A percentile compares a stretch with the other conserved stretches of the same genome.
Evolutionary conservation across 345 rosid species (phyloP).

Genomic region (Eucalyptus regnans): DNA sequence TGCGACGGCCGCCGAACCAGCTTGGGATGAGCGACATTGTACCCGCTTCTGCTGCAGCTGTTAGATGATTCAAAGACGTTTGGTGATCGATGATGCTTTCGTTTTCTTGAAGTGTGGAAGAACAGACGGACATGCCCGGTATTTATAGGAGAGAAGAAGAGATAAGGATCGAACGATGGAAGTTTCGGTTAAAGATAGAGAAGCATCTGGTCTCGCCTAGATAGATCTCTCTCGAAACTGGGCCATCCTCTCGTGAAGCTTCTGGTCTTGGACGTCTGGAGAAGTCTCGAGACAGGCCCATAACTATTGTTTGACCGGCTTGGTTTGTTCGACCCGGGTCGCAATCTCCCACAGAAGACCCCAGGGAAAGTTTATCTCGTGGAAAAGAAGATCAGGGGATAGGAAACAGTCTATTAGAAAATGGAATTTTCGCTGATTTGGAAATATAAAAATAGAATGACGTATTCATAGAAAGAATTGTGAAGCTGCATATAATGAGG

Average conservation of each 20-base stretch:
- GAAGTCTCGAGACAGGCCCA: not conserved
- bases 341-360: not conserved
- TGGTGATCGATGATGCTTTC: not conserved
- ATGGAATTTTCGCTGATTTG: not conserved
- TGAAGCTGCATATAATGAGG: not conserved
- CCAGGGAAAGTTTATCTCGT: not conserved
- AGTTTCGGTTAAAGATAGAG: not conserved
- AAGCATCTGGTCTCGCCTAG: not conserved
- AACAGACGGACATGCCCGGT: accelerated
- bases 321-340: not conserved
- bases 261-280: not conserved
- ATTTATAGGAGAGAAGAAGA: not conserved
- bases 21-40: constrained; percentile 8
- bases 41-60: not conserved
- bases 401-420: not conserved
- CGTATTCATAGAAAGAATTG: not conserved
- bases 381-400: not conserved
- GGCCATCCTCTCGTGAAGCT: not conserved
- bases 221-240: not conserved
- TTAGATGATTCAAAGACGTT: not conserved
- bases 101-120: accelerated
- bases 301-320: not conserved
- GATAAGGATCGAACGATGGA: not conserved
- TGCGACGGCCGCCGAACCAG: not conserved
- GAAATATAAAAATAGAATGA: not conserved